These are phyloP conservation scores for Jamesozyma piceae DNA, from an alignment of 805 yeast genomes.

Conservation along the genomic window DNA sequence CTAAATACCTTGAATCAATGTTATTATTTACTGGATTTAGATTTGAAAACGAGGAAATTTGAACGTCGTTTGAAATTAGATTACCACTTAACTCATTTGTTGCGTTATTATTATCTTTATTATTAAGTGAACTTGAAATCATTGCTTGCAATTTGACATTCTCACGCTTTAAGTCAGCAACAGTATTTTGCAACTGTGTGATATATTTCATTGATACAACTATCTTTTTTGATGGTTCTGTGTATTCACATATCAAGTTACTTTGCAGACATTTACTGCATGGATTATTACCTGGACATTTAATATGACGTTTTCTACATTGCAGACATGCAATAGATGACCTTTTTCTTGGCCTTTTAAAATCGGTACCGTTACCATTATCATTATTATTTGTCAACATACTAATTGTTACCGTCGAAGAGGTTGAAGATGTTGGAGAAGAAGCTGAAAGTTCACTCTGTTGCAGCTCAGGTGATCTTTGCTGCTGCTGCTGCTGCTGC, in stretches of 20 bases:
- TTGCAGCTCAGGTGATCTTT: too few species aligned
- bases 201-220: slow-evolving; percentile 66
- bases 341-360: slow-evolving; percentile 9
- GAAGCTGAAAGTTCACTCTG: background rate
- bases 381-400: background rate
- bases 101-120: background rate
- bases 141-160: slow-evolving; percentile 45
- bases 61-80: background rate
- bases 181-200: slow-evolving; percentile 57
- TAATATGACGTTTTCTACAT: slow-evolving; percentile 62
- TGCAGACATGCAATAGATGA: slow-evolving; percentile 42
- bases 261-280: slow-evolving; percentile 54
- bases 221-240: slow-evolving; percentile 61
- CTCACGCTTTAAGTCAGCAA: slow-evolving; percentile 55
- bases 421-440: background rate
- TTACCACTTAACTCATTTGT: background rate
- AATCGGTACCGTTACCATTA: background rate
- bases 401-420: background rate
- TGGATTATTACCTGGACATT: slow-evolving; percentile 73
- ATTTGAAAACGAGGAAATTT: background rate
- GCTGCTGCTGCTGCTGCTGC: background rate
- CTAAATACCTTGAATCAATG: background rate
- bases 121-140: background rate
- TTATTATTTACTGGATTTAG: background rate
- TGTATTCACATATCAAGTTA: slow-evolving; percentile 54